A percentile compares a stretch with the other conserved stretches of the same genome.
Conservation (phyloP, 73 alveolate species). For the Blepharisma stoltei region DNA sequence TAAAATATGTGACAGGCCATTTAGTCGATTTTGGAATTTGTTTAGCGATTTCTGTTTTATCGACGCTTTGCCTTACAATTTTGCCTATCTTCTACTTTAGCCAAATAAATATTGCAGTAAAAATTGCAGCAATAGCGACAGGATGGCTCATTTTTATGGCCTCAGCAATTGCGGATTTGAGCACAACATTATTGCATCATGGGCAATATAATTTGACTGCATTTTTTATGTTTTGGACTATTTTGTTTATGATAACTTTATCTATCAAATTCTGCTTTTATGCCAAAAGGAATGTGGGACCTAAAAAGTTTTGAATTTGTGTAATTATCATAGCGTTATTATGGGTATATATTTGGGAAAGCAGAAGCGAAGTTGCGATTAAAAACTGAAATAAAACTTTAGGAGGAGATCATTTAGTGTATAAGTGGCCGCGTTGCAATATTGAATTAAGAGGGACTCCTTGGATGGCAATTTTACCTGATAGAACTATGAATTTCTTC, state of each 20-base stretch:
- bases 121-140: not conserved
- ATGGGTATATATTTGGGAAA: not conserved
- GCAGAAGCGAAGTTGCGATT: not conserved
- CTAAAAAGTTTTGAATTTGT: not conserved
- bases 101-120: not conserved
- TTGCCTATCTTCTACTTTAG: not conserved
- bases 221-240: not conserved
- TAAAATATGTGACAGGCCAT: not conserved
- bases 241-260: not conserved
- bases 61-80: not conserved
- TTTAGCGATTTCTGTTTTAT: not conserved
- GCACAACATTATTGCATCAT: not conserved
- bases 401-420: not conserved
- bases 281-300: not conserved
- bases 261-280: not conserved
- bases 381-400: not conserved
- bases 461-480: not conserved
- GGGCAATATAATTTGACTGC: not conserved
- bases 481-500: not conserved
- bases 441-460: not conserved
- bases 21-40: not conserved
- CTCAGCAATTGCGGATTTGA: not conserved
- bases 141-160: not conserved
- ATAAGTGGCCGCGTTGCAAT: not conserved
- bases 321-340: not conserved